Evolutionary conservation across 805 yeast species (phyloP), one percentile per base, ranked within the genome.

Genomic region (Wickerhamiella musiphila): DNA sequence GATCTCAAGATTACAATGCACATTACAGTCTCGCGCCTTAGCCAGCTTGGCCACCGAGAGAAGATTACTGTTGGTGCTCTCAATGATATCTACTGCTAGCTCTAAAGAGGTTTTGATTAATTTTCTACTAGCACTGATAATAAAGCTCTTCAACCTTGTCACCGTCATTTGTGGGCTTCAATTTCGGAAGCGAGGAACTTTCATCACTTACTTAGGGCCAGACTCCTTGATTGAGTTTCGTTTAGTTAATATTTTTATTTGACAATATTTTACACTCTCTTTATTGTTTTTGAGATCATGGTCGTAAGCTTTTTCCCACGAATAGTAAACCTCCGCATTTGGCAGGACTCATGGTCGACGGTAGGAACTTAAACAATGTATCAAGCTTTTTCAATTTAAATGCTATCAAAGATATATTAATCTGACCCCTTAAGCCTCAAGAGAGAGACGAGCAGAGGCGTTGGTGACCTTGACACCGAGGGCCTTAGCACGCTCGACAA

Each of bases 381-480:
- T 16, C 26, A 16, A 18, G 21, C 9, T 19, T 6, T 16, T 24
- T 16, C 26, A 16, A 24, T 24, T 24, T 14, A 18, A 18, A 18
- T 16, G 26, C 5, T 4, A 7, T 13, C 16, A 23, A 23, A n/a
- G 14, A 24, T 11, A 24, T 11, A 24, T 18, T 24, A 14, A 22
- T 16, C 11, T 17, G 24, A 32, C 29, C 27, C 33, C 38, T 73
- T 78, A 84, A 70, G 95, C 96, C 74, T 82, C 93, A 63, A 83
- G 77, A 61, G 93, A 70, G 63, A 84, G 82, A 71, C 94, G 86
- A 65, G 94, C 99, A 73, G 81, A 73, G 61, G 95, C 93, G 72
- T 90, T 90, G 75, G 98, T 90, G 58, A 90, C 94, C 76, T 83
- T 84, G 61, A 90, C 72, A 69, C 96, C 96, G 57, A 83, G 71